Percentiles rank a stretch among this genome's conserved stretches.
These are phyloP conservation scores for Chlorella sp. DNA, from an alignment of 139 green algal species.

Conservation along the genomic window DNA sequence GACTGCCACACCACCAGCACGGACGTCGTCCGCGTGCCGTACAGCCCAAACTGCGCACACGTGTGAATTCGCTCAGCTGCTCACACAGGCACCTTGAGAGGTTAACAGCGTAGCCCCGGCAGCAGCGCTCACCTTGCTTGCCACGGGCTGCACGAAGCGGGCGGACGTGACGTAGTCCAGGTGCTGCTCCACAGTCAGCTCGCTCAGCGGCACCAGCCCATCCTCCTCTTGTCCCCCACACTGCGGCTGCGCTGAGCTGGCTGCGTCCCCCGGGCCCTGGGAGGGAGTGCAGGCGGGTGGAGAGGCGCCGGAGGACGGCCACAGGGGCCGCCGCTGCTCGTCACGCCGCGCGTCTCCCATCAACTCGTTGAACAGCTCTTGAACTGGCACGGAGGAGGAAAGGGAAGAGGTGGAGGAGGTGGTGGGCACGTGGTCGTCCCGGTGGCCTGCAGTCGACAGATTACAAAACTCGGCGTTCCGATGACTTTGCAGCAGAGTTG, in stretches of 20 bases:
- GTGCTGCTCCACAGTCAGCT: not conserved
- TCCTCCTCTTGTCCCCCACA: no score
- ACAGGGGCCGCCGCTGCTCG: not conserved
- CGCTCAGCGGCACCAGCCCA: not conserved
- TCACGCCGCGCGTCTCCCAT: not conserved
- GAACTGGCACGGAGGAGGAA: no score
- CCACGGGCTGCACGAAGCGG: not conserved
- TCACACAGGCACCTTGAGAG: not conserved
- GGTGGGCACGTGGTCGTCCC: no score
- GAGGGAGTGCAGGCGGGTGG: no score
- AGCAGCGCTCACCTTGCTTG: not conserved
- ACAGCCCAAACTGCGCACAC: conserved; percentile 19
- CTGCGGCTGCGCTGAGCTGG: no score
- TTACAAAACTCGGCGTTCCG: no score
- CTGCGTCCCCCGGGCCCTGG: no score
- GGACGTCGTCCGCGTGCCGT: conserved; percentile 53
- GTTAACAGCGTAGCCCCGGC: not conserved
- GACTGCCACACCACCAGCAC: conserved; percentile 35
- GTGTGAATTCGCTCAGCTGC: not conserved
- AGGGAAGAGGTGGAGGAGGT: no score
- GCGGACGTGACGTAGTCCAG: not conserved
- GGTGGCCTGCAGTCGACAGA: no score
- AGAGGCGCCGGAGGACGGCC: no score
- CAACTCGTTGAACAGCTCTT: not conserved
- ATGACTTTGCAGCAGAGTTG: no score